A percentile compares a stretch with the other conserved stretches of the same genome.
These are phyloP conservation scores for Postia placenta DNA, from an alignment of 768 basidiomycete species.

Conservation along the genomic window DNA sequence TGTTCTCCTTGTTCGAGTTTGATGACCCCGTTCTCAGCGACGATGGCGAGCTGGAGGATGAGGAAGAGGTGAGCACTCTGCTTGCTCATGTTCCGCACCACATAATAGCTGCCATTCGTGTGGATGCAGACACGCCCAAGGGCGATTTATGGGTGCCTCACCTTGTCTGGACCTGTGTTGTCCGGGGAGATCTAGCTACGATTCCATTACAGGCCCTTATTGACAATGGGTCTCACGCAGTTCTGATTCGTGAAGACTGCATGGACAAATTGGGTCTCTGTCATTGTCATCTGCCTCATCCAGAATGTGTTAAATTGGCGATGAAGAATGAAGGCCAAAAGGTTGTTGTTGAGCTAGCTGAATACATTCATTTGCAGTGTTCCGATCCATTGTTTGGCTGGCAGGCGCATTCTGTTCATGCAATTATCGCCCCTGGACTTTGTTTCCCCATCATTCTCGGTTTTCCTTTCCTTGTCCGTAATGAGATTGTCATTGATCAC, in stretches of 20 bases:
- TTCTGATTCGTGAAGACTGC: conserved; percentile 3
- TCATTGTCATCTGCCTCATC: neutral
- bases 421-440: conserved; percentile 2
- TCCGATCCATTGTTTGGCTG: neutral
- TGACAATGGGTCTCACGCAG: conserved; percentile 6
- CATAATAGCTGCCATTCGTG: neutral
- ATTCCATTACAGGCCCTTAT: neutral
- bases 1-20: too few species aligned
- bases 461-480: conserved; percentile 2
- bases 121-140: neutral
- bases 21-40: too few species aligned
- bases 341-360: neutral
- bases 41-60: neutral
- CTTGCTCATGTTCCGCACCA: neutral
- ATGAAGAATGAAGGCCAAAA: neutral
- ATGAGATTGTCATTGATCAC: conserved; percentile 4
- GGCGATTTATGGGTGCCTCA: neutral
- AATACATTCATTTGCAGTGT: conserved; percentile 1
- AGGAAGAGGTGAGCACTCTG: neutral
- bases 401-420: neutral
- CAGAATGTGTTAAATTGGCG: neutral
- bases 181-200: neutral
- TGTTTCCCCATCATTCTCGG: conserved; percentile 7
- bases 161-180: neutral
- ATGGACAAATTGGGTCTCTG: neutral